A percentile compares a stretch with the other conserved stretches of the same genome.
phyloP scores from a whole-genome alignment of 305 asterid species.

The Solanum hybrid region DNA sequence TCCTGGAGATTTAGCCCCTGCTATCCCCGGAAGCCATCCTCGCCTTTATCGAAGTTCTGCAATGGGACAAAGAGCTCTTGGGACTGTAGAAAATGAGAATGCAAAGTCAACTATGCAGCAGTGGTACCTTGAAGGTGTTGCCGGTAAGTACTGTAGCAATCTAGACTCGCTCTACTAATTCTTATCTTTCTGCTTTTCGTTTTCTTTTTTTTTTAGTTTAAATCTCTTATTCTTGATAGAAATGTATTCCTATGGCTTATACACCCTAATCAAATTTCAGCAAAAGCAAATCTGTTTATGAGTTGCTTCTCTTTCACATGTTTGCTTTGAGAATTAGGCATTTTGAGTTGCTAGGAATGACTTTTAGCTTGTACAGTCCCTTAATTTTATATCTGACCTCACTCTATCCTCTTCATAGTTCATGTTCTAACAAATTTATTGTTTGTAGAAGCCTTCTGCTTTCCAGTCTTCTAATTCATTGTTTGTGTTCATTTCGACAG shows the following conservation, averaged over 20 bases:
- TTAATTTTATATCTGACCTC: background rate
- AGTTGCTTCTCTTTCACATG: background rate
- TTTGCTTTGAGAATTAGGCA: background rate
- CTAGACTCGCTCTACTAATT: background rate
- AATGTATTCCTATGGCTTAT: background rate
- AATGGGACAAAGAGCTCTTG: conserved; percentile 47
- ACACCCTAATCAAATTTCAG: background rate
- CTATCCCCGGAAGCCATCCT: conserved; percentile 51
- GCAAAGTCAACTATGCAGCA: conserved; percentile 64
- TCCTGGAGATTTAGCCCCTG: conserved; percentile 48
- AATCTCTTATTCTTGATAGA: background rate
- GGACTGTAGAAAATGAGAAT: conserved; percentile 42
- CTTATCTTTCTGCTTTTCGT: background rate
- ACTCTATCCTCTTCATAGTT: background rate
- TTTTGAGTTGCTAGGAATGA: background rate
- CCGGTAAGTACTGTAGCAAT: conserved; percentile 37
- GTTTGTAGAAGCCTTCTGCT: background rate
- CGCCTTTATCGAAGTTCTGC: conserved; percentile 27
- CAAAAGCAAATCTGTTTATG: background rate
- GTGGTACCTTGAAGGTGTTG: conserved; percentile 97
- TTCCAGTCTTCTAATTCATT: background rate
- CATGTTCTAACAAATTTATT: background rate
- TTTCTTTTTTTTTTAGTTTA: background rate
- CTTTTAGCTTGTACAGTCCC: background rate
- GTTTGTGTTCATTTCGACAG: conserved; percentile 26